Evolutionary conservation across 1,284 basidiomycete species (phyloP).

Genomic region (Polyporus tsugae): DNA sequence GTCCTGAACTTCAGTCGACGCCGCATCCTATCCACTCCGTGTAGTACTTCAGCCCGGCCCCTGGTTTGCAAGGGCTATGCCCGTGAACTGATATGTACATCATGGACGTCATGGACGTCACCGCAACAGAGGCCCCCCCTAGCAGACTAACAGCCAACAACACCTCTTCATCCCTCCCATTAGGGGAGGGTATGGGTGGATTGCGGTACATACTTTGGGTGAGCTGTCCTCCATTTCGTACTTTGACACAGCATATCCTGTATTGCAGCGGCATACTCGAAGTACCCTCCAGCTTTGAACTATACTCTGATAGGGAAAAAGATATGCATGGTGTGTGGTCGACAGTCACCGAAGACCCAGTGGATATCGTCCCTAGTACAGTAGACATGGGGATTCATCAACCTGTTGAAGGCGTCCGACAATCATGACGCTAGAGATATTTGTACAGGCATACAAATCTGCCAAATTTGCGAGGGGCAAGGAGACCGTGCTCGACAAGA

Average conservation of each 20-base stretch:
- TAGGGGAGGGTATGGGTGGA: too few species aligned
- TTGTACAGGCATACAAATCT: background rate
- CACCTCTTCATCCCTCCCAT: too few species aligned
- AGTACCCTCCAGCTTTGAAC: slow-evolving; percentile 3
- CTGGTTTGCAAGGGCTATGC: too few species aligned
- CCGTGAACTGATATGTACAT: too few species aligned
- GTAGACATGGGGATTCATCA: background rate
- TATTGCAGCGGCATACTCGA: slow-evolving; percentile 24
- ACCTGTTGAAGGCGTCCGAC: background rate
- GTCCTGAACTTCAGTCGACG: too few species aligned
- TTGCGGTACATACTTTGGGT: too few species aligned
- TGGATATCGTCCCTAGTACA: background rate
- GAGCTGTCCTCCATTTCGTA: too few species aligned
- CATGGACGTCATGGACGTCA: too few species aligned
- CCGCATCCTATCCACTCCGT: too few species aligned
- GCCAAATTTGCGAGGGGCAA: slow-evolving; percentile 4
- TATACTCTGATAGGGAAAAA: slow-evolving; percentile 32
- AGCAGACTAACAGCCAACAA: too few species aligned
- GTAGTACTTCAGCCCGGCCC: too few species aligned
- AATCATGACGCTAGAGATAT: background rate
- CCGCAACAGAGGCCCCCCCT: too few species aligned
- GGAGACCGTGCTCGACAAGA: slow-evolving; percentile 6
- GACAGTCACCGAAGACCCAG: background rate
- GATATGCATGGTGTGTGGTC: slow-evolving; percentile 13
- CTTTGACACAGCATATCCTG: slow-evolving; percentile 4